Percentiles rank a stretch among this genome's conserved stretches.
Conservation (phyloP, 2,329 filamentous ascomycete genomes). For the Phyllosticta citribraziliensis region DNA sequence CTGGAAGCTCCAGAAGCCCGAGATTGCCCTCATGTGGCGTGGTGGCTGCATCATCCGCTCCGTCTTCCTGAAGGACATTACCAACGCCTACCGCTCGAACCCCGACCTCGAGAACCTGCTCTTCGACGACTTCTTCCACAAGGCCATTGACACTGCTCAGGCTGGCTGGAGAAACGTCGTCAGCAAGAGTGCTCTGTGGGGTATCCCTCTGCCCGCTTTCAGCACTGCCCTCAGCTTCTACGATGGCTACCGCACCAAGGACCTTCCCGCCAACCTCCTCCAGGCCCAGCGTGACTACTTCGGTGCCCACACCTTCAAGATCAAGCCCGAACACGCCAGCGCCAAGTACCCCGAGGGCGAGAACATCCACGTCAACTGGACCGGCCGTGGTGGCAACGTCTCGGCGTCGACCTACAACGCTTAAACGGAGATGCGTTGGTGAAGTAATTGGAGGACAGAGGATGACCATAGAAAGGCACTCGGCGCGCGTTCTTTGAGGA, state of each 20-base stretch:
- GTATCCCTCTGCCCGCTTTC: slow-evolving; percentile 94
- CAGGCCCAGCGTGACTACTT: slow-evolving; percentile 99
- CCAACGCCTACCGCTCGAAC: slow-evolving; percentile 87
- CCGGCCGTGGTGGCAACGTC: slow-evolving; percentile 91
- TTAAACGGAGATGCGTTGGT: slow-evolving; percentile 43
- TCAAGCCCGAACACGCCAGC: slow-evolving; percentile 44
- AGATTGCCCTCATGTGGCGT: slow-evolving; percentile 99
- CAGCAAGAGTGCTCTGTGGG: slow-evolving; percentile 82
- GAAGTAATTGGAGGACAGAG: background rate
- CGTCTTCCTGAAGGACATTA: slow-evolving; percentile 99
- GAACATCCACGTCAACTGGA: slow-evolving; percentile 99
- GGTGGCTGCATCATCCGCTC: slow-evolving; percentile 99
- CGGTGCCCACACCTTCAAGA: slow-evolving; percentile 51
- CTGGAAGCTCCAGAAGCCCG: slow-evolving; percentile 99
- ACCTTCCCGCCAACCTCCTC: slow-evolving; percentile 94
- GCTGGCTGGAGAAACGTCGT: slow-evolving; percentile 52
- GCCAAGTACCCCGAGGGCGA: slow-evolving; percentile 74
- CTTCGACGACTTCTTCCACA: slow-evolving; percentile 99
- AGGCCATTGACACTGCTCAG: slow-evolving; percentile 95
- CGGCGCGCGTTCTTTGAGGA: slow-evolving; percentile 7
- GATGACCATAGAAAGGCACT: slow-evolving; percentile 7
- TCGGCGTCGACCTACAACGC: slow-evolving; percentile 96
- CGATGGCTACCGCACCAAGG: slow-evolving; percentile 94
- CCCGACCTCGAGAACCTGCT: slow-evolving; percentile 95
- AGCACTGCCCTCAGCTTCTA: slow-evolving; percentile 96